These are phyloP conservation scores for Nemania bipapillata DNA, from an alignment of 2,329 filamentous ascomycete genomes.

Conservation along the genomic window DNA sequence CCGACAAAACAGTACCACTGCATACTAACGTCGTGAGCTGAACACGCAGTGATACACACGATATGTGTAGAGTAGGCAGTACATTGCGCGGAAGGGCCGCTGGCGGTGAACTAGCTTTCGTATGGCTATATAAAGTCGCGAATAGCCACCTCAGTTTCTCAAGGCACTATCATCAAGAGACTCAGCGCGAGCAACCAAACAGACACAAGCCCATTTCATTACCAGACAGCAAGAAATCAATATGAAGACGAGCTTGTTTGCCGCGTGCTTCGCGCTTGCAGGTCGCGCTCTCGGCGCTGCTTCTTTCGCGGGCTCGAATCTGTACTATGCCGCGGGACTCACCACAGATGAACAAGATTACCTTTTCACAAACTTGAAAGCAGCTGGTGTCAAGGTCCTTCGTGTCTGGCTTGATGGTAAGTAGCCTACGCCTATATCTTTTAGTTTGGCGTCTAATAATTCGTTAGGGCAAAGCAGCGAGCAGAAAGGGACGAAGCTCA, in stretches of 20 bases:
- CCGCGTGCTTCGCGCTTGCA: conserved; percentile 16
- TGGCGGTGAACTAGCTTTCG: neutral
- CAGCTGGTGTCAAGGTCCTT: conserved; percentile 14
- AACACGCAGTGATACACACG: neutral
- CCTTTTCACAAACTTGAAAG: conserved; percentile 16
- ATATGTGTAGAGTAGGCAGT: neutral
- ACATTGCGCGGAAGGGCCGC: neutral
- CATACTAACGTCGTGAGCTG: neutral
- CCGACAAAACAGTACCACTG: neutral
- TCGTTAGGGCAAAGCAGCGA: neutral
- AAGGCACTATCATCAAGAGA: neutral
- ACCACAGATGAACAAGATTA: conserved; percentile 13
- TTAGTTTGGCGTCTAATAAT: neutral
- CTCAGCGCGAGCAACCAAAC: neutral
- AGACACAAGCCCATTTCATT: neutral
- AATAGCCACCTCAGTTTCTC: conserved; percentile 3
- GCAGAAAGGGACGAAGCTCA: conserved; percentile 9
- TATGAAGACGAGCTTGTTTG: conserved; percentile 3
- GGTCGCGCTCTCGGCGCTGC: conserved; percentile 14
- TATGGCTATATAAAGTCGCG: neutral
- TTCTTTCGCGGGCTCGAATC: conserved; percentile 14
- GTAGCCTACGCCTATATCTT: neutral
- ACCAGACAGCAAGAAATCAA: neutral
- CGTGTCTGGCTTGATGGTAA: conserved; percentile 19
- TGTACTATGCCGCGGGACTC: conserved; percentile 17